phyloP scores from a whole-genome alignment of 1,139 yeast species.

The Citeromyces siamensis region DNA sequence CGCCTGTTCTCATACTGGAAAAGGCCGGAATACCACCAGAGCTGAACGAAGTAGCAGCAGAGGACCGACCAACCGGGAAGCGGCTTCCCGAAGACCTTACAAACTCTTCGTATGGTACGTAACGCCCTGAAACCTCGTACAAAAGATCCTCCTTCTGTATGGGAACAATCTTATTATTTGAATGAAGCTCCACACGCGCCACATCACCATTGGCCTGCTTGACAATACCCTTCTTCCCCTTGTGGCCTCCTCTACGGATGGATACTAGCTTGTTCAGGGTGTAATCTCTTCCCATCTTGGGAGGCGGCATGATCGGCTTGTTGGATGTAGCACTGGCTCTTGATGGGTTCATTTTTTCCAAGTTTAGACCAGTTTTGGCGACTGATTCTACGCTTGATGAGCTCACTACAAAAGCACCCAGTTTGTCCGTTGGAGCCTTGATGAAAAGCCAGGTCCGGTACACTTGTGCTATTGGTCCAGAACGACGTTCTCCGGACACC shows the following conservation, averaged over 20 bases:
- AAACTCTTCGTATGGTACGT: slow-evolving; percentile 73
- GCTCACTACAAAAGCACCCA: slow-evolving; percentile 82
- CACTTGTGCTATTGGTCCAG: slow-evolving; percentile 80
- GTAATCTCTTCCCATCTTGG: slow-evolving; percentile 65
- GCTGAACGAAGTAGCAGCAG: slow-evolving; percentile 22
- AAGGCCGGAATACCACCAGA: slow-evolving; percentile 35
- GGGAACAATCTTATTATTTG: slow-evolving; percentile 80
- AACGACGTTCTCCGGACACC: slow-evolving; percentile 63
- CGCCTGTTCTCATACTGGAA: slow-evolving; percentile 38
- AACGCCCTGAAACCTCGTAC: slow-evolving; percentile 44
- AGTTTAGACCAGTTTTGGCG: slow-evolving; percentile 61
- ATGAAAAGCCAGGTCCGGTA: slow-evolving; percentile 71
- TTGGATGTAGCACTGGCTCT: slow-evolving; percentile 92
- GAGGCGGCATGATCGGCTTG: slow-evolving; percentile 29
- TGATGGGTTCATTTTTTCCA: slow-evolving; percentile 35
- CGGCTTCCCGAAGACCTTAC: slow-evolving; percentile 34
- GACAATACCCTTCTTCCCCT: slow-evolving; percentile 89
- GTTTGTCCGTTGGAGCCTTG: slow-evolving; percentile 72
- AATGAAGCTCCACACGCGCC: slow-evolving; percentile 89
- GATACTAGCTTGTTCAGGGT: slow-evolving; percentile 77
- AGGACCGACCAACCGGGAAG: slow-evolving; percentile 14
- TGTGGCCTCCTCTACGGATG: slow-evolving; percentile 82
- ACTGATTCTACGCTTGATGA: slow-evolving; percentile 71
- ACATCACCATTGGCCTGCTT: slow-evolving; percentile 85
- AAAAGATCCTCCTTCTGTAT: slow-evolving; percentile 73